A percentile compares a stretch with the other conserved stretches of the same genome.
phyloP scores from a whole-genome alignment of 2,329 filamentous ascomycete genomes.

The Cadophora gregata region DNA sequence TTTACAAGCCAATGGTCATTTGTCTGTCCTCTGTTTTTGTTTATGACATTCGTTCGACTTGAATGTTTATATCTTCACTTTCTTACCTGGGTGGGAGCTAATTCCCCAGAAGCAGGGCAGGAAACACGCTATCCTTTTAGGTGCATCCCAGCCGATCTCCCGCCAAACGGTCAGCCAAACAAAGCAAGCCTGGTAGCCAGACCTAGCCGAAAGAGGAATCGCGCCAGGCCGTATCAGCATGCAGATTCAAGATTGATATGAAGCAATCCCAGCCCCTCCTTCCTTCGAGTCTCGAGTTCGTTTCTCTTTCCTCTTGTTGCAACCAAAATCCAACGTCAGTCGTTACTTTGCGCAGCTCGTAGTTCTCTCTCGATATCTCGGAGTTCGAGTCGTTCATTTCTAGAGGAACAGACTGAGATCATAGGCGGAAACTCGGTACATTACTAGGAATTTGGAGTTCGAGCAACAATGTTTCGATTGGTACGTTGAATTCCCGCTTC shows the following conservation, averaged over 20 bases:
- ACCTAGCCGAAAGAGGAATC: background rate
- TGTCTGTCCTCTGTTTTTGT: background rate
- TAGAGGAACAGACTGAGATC: background rate
- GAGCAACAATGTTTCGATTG: conserved; percentile 18
- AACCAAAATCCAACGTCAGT: conserved; percentile 4
- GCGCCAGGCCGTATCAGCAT: conserved; percentile 11
- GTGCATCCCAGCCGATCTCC: conserved; percentile 9
- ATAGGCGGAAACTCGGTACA: conserved; percentile 1
- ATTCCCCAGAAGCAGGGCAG: conserved; percentile 7
- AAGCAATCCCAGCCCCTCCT: conserved; percentile 7
- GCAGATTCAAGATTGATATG: background rate
- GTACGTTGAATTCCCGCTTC: conserved; percentile 54
- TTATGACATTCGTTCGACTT: background rate
- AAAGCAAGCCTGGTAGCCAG: background rate
- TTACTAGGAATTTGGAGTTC: background rate
- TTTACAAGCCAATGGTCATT: background rate
- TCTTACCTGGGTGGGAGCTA: background rate
- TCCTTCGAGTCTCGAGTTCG: conserved; percentile 1
- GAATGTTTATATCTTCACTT: conserved; percentile 13
- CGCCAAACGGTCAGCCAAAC: background rate
- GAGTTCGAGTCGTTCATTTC: background rate
- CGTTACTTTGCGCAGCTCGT: conserved; percentile 8
- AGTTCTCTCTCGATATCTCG: background rate
- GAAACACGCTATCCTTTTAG: conserved; percentile 5
- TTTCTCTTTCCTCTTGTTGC: background rate